These are phyloP conservation scores for Leccinum fallax DNA, from an alignment of 1,284 basidiomycete species.

Conservation along the genomic window DNA sequence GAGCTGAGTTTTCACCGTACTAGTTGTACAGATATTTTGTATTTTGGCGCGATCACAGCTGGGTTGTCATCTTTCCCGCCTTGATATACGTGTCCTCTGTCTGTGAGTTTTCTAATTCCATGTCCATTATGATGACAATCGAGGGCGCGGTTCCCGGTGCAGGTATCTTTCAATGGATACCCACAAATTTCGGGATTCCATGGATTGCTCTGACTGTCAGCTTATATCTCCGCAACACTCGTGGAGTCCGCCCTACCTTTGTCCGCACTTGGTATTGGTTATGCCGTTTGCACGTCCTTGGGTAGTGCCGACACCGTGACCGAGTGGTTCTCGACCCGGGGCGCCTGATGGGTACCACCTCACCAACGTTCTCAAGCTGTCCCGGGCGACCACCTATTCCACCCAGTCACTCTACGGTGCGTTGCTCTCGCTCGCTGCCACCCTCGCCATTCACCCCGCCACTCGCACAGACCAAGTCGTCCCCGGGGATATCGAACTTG, in stretches of 20 bases:
- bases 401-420: no score
- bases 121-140: conserved; percentile 3
- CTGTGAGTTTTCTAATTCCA: not conserved
- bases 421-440: no score
- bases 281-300: not conserved
- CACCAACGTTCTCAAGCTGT: no score
- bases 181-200: conserved; percentile 2
- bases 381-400: no score
- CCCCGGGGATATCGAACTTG: no score
- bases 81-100: conserved; percentile 1
- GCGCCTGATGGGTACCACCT: no score
- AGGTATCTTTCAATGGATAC: conserved; percentile 2
- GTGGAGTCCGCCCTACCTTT: conserved; percentile 8
- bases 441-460: no score
- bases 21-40: conserved; percentile 7
- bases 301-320: not conserved
- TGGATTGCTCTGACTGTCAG: conserved; percentile 7
- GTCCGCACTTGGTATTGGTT: conserved; percentile 1
- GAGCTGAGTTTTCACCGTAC: not conserved
- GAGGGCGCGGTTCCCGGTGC: conserved; percentile 3
- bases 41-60: conserved; percentile 2
- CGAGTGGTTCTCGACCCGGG: no score
- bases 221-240: conserved; percentile 9
- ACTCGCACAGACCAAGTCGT: no score
- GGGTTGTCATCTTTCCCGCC: conserved; percentile 2